phyloP scores from a whole-genome alignment of 768 basidiomycete genomes.

The Leccinum sublutescens region DNA sequence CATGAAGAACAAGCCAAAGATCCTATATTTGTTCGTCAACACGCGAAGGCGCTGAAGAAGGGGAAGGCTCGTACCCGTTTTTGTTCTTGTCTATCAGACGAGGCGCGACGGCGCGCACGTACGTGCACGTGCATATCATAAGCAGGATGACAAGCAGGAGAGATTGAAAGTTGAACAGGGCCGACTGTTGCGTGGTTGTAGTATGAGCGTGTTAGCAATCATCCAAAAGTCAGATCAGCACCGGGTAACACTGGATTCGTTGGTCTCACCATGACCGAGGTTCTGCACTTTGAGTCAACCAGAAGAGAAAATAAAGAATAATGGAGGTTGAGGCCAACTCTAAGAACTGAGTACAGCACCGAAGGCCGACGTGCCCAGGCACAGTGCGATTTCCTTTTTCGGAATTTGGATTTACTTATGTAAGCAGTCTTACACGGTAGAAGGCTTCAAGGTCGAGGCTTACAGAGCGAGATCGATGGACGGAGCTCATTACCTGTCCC shows the following conservation, averaged over 20 bases:
- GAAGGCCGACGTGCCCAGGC: neutral
- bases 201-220: neutral
- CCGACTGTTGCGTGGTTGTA: slow-evolving; percentile 54
- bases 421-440: too few species aligned
- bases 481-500: too few species aligned
- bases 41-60: neutral
- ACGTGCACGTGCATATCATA: slow-evolving; percentile 96
- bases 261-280: neutral
- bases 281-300: neutral
- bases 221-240: neutral
- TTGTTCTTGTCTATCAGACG: slow-evolving; percentile 91
- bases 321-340: neutral
- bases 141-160: slow-evolving; percentile 91
- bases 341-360: neutral
- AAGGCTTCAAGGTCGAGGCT: too few species aligned
- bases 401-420: neutral
- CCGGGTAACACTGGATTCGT: neutral
- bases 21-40: slow-evolving; percentile 44
- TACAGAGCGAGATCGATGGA: too few species aligned
- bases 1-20: slow-evolving; percentile 93
- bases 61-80: slow-evolving; percentile 63
- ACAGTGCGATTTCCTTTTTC: neutral
- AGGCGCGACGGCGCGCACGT: slow-evolving; percentile 87
- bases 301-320: neutral
- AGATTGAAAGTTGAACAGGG: slow-evolving; percentile 97